phyloP scores from a whole-genome alignment of 352 stramenopile species.

The Phytophthora palmivora region DNA sequence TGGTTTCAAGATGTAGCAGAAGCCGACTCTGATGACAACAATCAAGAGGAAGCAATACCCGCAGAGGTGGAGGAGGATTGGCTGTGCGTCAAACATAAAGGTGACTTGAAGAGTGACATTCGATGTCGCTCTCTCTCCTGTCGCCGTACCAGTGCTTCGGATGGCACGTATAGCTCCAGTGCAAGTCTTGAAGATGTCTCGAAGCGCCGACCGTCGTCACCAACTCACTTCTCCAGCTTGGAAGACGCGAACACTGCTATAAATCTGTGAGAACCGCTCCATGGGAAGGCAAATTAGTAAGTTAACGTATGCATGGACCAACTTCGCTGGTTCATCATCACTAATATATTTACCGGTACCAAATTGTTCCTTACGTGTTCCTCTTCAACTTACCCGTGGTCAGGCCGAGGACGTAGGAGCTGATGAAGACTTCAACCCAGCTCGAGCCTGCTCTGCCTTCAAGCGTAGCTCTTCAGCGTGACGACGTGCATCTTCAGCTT shows the following conservation, averaged over 20 bases:
- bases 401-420: conserved; percentile 30
- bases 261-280: conserved; percentile 2
- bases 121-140: conserved; percentile 54
- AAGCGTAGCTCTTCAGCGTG: conserved; percentile 62
- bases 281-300: conserved; percentile 26
- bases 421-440: conserved; percentile 29
- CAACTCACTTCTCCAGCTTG: conserved; percentile 27
- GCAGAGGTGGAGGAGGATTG: conserved; percentile 20
- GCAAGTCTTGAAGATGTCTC: conserved; percentile 62
- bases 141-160: conserved; percentile 46
- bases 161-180: conserved; percentile 66
- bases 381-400: not conserved
- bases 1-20: conserved; percentile 52
- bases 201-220: conserved; percentile 28
- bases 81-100: conserved; percentile 27
- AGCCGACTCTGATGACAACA: conserved; percentile 13
- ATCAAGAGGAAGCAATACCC: conserved; percentile 17
- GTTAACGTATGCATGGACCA: conserved; percentile 14
- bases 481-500: conserved; percentile 58
- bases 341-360: conserved; percentile 35
- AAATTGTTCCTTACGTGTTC: conserved; percentile 8
- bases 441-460: conserved; percentile 60
- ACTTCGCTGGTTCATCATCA: conserved; percentile 14
- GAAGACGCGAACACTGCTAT: conserved; percentile 13
- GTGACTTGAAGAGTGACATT: conserved; percentile 20